phyloP scores from a whole-genome alignment of 345 rosid species.

The Brassica cretica region DNA sequence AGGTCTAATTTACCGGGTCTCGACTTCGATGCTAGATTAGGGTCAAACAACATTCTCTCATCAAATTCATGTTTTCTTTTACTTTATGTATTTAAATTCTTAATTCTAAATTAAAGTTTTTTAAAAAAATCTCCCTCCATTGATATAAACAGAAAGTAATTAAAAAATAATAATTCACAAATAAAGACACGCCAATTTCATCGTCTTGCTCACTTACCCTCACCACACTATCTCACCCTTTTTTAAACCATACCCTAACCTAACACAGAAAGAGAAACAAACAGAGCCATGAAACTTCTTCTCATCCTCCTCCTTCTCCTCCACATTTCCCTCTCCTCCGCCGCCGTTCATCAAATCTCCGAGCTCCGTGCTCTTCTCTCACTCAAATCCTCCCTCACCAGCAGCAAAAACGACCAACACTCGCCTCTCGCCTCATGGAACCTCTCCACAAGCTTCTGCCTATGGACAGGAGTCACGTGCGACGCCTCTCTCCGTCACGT shows the following conservation, averaged over 20 bases:
- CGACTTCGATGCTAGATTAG: too few relatives aligned
- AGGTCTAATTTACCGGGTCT: too few relatives aligned
- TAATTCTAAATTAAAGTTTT: neutral
- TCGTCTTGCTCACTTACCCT: constrained; percentile 36
- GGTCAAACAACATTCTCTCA: neutral
- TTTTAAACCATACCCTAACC: constrained; percentile 12
- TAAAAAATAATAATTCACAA: neutral
- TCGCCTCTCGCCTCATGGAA: constrained; percentile 64
- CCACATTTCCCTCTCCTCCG: constrained; percentile 40
- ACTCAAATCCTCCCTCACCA: constrained; percentile 57
- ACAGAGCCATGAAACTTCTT: constrained; percentile 41
- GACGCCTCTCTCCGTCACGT: constrained; percentile 60
- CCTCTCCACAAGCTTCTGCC: constrained; percentile 47
- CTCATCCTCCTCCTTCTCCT: constrained; percentile 43
- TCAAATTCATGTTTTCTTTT: neutral
- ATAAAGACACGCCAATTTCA: neutral
- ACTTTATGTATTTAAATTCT: neutral
- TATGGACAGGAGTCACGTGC: constrained; percentile 65
- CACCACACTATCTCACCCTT: constrained; percentile 34
- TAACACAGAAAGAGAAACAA: constrained; percentile 15
- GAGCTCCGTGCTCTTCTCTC: constrained; percentile 71
- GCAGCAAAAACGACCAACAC: constrained; percentile 41
- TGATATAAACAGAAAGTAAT: neutral
- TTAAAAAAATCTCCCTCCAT: neutral
- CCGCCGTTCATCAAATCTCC: constrained; percentile 42